Base-by-base conservation (phyloP, 106 monocot genomes). In the Dendrobium huoshanense region DNA sequence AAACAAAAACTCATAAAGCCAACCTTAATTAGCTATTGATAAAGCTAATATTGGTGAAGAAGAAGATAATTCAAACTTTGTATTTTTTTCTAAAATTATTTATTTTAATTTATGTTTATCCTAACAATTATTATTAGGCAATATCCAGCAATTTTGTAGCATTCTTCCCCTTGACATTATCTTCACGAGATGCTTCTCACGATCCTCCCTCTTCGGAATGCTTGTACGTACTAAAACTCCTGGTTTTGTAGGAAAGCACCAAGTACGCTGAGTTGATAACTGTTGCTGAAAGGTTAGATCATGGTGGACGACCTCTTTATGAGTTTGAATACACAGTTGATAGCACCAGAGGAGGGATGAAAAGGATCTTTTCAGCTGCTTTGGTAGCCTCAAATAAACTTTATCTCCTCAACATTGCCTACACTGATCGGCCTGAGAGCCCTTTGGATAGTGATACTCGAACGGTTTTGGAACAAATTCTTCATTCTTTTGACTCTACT, bases 321-420 rank as follows among this genome's bases (percentile, higher is more conserved):
- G 98, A 99, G 82, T 90, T 99, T 65, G 98, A 93, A 84, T 99
- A 99, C 77, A 70, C 73, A 51, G 75, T 99, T 40, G 95, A 99
- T 77, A 95, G 98, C 86, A 93, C 86, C 19, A 88, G 98, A 54
- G 98, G 98, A 77, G 98, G 95, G 61, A 82, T 93, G 89, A 99
- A 95, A 84, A 88, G 92, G 83, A 93, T 99, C 7, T 99, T 99
- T 58, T 91, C 98, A 80, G 90, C 95, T 82, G 98, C 93, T 74
- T 95, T 99, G 43, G 91, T 99, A 22, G 73, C 79, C 75, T 89
- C 90, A 37, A 89, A 70, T 42, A 99, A 99, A 78, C 91, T 99
- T 19, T 94, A 87, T 86, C 86, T 99, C 41, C 92, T 99, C 70
- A 99, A 99, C 45, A 88, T 99, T 41, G 31, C 91, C 42, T 75